These are phyloP conservation scores for Ophiostoma australiae DNA, from an alignment of 2,329 filamentous ascomycete genomes.

Conservation along the genomic window DNA sequence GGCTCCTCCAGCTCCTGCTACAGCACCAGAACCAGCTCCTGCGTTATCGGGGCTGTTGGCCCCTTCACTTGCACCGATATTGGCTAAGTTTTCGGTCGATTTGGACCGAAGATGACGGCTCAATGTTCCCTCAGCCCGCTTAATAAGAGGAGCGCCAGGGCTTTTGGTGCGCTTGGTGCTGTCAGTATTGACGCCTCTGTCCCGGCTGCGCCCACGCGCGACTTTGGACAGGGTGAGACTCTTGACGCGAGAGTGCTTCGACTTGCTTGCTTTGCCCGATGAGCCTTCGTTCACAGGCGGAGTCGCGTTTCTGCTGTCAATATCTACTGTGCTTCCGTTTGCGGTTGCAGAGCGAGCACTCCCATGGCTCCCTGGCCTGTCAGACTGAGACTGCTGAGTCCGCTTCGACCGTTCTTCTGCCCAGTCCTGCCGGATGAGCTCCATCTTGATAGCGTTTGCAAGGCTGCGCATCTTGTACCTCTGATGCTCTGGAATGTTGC, in stretches of 20 bases:
- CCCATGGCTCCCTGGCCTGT: constrained; percentile 37
- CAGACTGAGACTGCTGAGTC: background rate
- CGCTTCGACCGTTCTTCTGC: constrained; percentile 56
- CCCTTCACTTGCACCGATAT: constrained; percentile 40
- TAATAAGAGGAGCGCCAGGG: constrained; percentile 67
- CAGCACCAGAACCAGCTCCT: constrained; percentile 31
- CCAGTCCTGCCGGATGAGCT: constrained; percentile 89
- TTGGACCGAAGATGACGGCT: constrained; percentile 65
- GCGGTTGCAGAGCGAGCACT: constrained; percentile 39
- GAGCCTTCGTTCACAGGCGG: constrained; percentile 27
- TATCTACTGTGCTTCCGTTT: constrained; percentile 11
- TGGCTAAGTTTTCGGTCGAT: constrained; percentile 64
- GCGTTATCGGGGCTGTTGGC: constrained; percentile 36
- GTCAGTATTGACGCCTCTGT: constrained; percentile 16
- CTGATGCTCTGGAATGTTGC: constrained; percentile 92
- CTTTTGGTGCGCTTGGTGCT: constrained; percentile 41
- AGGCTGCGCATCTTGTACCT: constrained; percentile 90
- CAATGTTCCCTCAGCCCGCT: constrained; percentile 56
- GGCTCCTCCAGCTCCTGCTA: constrained; percentile 38
- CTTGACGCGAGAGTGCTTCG: constrained; percentile 60
- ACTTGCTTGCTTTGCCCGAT: constrained; percentile 44
- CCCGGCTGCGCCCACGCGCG: constrained; percentile 33
- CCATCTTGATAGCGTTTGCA: constrained; percentile 84
- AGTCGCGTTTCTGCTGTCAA: too few relatives aligned
- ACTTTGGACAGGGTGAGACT: constrained; percentile 72